A percentile compares a stretch with the other conserved stretches of the same genome.
These are phyloP conservation scores for Claviceps capensis DNA, from an alignment of 2,329 filamentous ascomycete species.

Conservation along the genomic window DNA sequence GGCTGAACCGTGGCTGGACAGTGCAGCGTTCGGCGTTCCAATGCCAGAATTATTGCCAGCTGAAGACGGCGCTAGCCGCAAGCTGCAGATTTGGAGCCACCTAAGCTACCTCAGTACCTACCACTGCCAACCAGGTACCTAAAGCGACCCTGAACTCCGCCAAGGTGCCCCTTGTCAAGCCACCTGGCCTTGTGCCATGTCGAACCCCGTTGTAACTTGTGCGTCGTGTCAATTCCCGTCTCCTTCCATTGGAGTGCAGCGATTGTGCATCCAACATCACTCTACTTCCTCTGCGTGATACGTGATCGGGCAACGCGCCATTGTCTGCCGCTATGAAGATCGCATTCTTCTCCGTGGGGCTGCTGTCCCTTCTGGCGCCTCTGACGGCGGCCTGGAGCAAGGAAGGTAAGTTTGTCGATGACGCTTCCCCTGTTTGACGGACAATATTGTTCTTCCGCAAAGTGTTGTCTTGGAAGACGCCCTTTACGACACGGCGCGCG, in stretches of 20 bases:
- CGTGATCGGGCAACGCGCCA: neutral
- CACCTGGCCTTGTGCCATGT: constrained; percentile 6
- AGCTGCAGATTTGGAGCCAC: no score
- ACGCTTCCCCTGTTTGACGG: neutral
- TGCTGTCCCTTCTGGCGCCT: constrained; percentile 53
- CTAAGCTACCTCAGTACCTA: no score
- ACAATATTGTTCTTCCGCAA: no score
- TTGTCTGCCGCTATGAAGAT: constrained; percentile 46
- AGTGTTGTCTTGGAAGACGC: no score
- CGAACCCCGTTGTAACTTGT: neutral
- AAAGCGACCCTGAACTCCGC: constrained; percentile 1
- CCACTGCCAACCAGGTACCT: no score
- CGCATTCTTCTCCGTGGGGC: constrained; percentile 50
- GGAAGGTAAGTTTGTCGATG: constrained; percentile 45
- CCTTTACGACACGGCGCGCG: neutral
- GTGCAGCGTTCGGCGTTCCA: no score
- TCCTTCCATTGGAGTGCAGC: neutral
- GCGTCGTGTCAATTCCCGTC: neutral
- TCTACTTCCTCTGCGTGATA: neutral
- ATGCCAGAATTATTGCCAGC: no score
- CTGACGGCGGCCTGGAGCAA: constrained; percentile 70
- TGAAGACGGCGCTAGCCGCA: no score
- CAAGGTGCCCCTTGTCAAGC: constrained; percentile 2
- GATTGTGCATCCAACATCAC: constrained; percentile 2
- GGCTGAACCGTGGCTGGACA: no score